These are phyloP conservation scores for Candida awuae DNA, from an alignment of 805 yeast species.

Conservation along the genomic window DNA sequence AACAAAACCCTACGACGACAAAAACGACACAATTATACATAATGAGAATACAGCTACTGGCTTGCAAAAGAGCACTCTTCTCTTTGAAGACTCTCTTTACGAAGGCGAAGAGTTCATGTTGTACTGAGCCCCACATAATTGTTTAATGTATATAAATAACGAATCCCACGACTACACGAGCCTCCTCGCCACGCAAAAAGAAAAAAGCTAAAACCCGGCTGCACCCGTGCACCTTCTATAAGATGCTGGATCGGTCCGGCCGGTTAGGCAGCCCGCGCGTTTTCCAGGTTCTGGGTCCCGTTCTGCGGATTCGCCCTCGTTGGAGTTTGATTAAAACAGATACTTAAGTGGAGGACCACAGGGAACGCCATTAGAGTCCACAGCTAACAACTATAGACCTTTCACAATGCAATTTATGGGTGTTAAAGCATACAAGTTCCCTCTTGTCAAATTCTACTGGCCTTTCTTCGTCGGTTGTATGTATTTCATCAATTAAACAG, in stretches of 20 bases:
- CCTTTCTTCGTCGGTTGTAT: conserved; percentile 81
- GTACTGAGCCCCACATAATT: neutral
- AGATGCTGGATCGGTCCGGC: too few species aligned
- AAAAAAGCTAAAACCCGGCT: neutral
- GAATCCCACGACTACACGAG: too few species aligned
- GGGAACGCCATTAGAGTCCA: neutral
- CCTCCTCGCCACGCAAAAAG: too few species aligned
- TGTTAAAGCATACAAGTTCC: conserved; percentile 30
- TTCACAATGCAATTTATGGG: conserved; percentile 28
- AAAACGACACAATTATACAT: neutral
- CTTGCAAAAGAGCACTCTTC: neutral
- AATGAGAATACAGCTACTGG: neutral
- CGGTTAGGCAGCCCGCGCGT: conserved; percentile 7
- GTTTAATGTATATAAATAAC: too few species aligned
- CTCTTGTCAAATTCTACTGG: conserved; percentile 65
- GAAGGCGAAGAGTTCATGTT: conserved; percentile 8
- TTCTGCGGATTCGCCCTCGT: neutral
- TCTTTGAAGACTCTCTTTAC: conserved; percentile 1
- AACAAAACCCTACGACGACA: neutral
- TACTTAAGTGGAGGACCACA: neutral
- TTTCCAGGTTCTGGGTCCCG: too few species aligned
- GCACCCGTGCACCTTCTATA: conserved; percentile 3
- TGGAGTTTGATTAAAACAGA: too few species aligned
- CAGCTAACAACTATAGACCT: neutral
- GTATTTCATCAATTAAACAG: conserved; percentile 23